phyloP scores from a whole-genome alignment of 164 flowering plant species.

The Hamamelis virginiana region DNA sequence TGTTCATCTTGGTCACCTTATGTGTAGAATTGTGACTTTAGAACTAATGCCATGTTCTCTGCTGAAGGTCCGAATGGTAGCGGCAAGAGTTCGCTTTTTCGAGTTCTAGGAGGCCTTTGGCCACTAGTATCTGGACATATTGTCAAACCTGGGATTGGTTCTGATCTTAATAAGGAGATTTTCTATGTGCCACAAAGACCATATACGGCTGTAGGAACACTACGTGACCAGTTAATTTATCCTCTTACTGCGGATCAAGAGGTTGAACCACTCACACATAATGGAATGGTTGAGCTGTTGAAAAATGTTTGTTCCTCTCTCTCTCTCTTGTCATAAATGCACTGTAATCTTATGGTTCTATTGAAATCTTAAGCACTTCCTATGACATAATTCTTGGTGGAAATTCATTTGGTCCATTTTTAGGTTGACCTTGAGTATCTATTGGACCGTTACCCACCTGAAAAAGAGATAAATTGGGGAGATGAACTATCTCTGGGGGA shows the following conservation, averaged over 20 bases:
- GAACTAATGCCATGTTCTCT: slow-evolving; percentile 5
- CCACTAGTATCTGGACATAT: slow-evolving; percentile 93
- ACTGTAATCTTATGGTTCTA: neutral
- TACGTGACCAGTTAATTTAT: slow-evolving; percentile 96
- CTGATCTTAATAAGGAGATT: slow-evolving; percentile 97
- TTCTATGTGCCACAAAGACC: slow-evolving; percentile 99
- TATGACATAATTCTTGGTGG: neutral
- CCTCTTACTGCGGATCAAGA: slow-evolving; percentile 85
- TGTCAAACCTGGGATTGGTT: slow-evolving; percentile 95
- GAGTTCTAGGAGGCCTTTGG: slow-evolving; percentile 99
- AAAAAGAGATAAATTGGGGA: slow-evolving; percentile 96
- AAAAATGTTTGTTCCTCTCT: slow-evolving; percentile 62
- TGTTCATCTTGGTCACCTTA: no score
- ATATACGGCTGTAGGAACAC: slow-evolving; percentile 96
- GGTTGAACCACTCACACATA: slow-evolving; percentile 65
- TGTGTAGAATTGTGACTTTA: neutral
- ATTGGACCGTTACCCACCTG: slow-evolving; percentile 88
- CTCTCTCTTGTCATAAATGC: neutral
- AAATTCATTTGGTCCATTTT: slow-evolving; percentile 7
- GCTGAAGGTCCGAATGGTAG: slow-evolving; percentile 96
- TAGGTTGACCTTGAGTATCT: slow-evolving; percentile 98
- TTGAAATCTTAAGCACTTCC: neutral
- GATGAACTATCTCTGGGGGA: slow-evolving; percentile 98
- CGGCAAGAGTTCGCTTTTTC: slow-evolving; percentile 98
- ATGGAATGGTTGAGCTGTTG: slow-evolving; percentile 86